Conservation (phyloP, 495 filamentous ascomycete genomes). For the Penicillium salamii region DNA sequence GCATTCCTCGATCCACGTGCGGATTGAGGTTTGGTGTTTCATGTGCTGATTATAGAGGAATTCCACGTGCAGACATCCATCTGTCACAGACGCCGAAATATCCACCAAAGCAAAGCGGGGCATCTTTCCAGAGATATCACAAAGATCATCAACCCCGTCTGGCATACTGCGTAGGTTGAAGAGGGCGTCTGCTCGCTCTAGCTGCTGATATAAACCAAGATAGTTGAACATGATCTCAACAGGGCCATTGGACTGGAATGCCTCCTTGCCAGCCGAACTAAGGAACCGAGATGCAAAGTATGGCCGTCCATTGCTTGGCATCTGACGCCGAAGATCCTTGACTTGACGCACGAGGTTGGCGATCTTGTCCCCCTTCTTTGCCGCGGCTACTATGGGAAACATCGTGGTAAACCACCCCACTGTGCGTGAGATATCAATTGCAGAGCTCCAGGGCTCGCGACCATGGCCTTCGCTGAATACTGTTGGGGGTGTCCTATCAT, state of each 20-base stretch:
- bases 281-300: conserved; percentile 30
- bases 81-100: too few species aligned
- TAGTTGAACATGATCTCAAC: conserved; percentile 59
- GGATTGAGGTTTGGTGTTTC: too few species aligned
- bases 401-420: conserved; percentile 51
- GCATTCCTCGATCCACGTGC: too few species aligned
- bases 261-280: conserved; percentile 16
- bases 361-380: conserved; percentile 6
- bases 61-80: too few species aligned
- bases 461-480: conserved; percentile 46
- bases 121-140: too few species aligned
- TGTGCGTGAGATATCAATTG: conserved; percentile 34
- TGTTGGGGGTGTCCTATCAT: conserved; percentile 33
- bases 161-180: conserved; percentile 26
- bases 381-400: conserved; percentile 23
- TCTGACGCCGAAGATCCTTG: conserved; percentile 24
- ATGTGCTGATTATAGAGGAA: too few species aligned
- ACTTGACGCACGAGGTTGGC: conserved; percentile 13
- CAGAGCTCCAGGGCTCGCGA: conserved; percentile 34
- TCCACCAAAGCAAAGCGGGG: too few species aligned
- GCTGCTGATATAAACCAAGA: conserved; percentile 48
- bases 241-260: conserved; percentile 19
- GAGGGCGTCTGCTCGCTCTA: conserved; percentile 52
- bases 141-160: too few species aligned
- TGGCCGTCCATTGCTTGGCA: conserved; percentile 27